Conservation (phyloP, 1,284 basidiomycete species). For the Hemileia vastatrix region DNA sequence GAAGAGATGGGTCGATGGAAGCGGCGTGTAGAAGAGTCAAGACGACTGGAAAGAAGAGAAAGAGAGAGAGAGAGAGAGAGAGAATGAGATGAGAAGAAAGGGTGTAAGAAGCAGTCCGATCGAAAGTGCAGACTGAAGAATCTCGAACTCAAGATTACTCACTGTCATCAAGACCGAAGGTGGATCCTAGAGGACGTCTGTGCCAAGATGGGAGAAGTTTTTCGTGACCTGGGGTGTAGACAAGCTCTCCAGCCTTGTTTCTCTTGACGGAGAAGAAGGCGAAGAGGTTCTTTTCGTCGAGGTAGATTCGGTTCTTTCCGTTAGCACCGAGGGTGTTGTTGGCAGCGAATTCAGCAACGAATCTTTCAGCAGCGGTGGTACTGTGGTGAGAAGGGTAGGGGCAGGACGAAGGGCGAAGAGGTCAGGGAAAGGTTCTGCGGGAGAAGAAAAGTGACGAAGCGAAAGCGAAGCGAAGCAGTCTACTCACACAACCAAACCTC, state of each 20-base stretch:
- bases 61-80: background rate
- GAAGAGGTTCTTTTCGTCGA: constrained; percentile 33
- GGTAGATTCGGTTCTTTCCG: constrained; percentile 33
- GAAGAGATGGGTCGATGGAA: constrained; percentile 26
- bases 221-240: constrained; percentile 34
- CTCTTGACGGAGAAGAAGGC: constrained; percentile 31
- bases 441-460: too few species aligned
- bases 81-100: too few species aligned
- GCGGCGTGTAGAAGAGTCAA: constrained; percentile 29
- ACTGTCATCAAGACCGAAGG: constrained; percentile 32
- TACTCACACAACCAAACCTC: background rate
- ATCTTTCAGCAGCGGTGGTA: constrained; percentile 31
- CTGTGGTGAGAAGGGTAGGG: too few species aligned
- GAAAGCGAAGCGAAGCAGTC: too few species aligned
- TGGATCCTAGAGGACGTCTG: constrained; percentile 29
- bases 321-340: constrained; percentile 32
- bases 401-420: too few species aligned
- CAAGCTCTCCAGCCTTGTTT: constrained; percentile 23
- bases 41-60: constrained; percentile 5
- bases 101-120: too few species aligned
- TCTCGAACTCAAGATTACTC: background rate
- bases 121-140: background rate
- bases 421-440: too few species aligned
- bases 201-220: constrained; percentile 27
- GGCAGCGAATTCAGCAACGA: constrained; percentile 32